phyloP scores from a whole-genome alignment of 306 rosid species.

The Cucumis sativus region DNA sequence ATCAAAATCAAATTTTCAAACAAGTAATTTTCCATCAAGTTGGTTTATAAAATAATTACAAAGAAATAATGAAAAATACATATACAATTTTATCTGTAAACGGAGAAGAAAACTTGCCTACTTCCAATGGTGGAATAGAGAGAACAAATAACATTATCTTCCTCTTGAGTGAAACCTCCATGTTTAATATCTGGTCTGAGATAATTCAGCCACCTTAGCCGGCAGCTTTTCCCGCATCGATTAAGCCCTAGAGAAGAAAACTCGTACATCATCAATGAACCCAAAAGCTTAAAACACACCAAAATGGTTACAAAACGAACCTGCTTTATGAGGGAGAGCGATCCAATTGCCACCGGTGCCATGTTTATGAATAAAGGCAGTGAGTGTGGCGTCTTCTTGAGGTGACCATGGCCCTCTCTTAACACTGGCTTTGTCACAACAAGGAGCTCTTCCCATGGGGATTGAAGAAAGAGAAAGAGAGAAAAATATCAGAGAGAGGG shows the following conservation, averaged over 20 bases:
- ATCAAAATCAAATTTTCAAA: too few relatives aligned
- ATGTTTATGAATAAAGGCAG: constrained; percentile 28
- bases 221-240: constrained; percentile 46
- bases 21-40: too few relatives aligned
- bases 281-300: too few relatives aligned
- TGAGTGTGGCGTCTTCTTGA: constrained; percentile 64
- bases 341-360: constrained; percentile 49
- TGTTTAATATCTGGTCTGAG: constrained; percentile 37
- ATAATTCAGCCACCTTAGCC: constrained; percentile 44
- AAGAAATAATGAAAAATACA: too few relatives aligned
- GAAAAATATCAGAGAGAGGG: not conserved
- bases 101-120: constrained; percentile 17
- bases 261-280: too few relatives aligned
- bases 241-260: not conserved
- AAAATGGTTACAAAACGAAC: not conserved
- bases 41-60: too few relatives aligned
- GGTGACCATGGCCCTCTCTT: constrained; percentile 84
- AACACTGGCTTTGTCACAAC: constrained; percentile 63
- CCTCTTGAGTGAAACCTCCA: constrained; percentile 31
- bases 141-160: constrained; percentile 24
- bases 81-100: too few relatives aligned
- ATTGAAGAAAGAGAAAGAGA: not conserved
- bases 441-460: constrained; percentile 75
- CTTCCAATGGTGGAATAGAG: constrained; percentile 24
- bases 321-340: constrained; percentile 58